These are phyloP conservation scores for Dichomitus squalens DNA, from an alignment of 1,284 basidiomycete species.

Conservation along the genomic window DNA sequence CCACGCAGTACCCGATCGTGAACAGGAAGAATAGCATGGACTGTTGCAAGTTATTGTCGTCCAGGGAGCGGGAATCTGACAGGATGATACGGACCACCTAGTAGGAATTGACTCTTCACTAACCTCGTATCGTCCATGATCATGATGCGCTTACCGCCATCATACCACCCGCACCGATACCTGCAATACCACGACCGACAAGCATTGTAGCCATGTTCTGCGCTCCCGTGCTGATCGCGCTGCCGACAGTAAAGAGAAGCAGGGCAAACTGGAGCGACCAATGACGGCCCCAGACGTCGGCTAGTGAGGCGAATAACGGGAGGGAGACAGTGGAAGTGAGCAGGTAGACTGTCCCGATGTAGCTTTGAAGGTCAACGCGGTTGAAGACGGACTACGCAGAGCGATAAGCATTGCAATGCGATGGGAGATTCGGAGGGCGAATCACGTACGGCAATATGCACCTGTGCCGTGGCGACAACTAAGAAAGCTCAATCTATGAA, in stretches of 20 bases:
- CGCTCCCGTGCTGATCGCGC: slow-evolving; percentile 48
- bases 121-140: background rate
- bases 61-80: slow-evolving; percentile 45
- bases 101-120: background rate
- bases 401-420: background rate
- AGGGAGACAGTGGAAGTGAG: slow-evolving; percentile 52
- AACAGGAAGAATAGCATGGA: slow-evolving; percentile 46
- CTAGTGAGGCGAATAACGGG: slow-evolving; percentile 50
- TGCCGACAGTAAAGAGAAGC: slow-evolving; percentile 48
- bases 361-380: slow-evolving; percentile 45
- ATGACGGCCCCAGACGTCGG: slow-evolving; percentile 52
- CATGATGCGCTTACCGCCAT: slow-evolving; percentile 40
- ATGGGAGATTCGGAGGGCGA: background rate
- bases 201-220: slow-evolving; percentile 45
- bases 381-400: slow-evolving; percentile 44
- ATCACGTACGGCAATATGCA: slow-evolving; percentile 47
- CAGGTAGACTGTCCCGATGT: slow-evolving; percentile 47
- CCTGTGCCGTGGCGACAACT: slow-evolving; percentile 59
- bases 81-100: slow-evolving; percentile 49
- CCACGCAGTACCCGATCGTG: slow-evolving; percentile 44
- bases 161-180: slow-evolving; percentile 50
- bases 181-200: slow-evolving; percentile 47
- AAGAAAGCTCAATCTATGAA: background rate
- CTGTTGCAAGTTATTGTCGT: slow-evolving; percentile 46
- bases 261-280: slow-evolving; percentile 46